Evolutionary conservation across 495 filamentous ascomycete species (phyloP).

Genomic region (Podospora sp.): DNA sequence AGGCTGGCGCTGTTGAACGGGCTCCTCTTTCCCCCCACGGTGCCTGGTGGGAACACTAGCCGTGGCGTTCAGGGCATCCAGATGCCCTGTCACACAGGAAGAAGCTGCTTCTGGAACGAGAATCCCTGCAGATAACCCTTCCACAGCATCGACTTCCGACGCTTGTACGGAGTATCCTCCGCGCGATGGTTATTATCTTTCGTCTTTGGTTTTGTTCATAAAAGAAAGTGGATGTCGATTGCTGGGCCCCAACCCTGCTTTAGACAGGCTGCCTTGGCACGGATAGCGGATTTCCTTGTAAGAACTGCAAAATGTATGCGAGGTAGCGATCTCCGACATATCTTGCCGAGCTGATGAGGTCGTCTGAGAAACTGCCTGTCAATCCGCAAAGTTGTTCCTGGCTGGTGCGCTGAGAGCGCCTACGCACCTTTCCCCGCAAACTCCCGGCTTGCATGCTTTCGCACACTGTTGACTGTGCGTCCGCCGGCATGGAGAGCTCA

Average conservation of each 20-base stretch:
- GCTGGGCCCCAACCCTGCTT: neutral
- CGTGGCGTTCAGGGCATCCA: neutral
- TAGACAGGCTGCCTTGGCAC: neutral
- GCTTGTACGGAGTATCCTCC: neutral
- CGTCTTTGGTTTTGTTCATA: neutral
- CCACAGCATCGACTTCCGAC: neutral
- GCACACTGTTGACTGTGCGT: conserved; percentile 11
- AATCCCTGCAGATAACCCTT: neutral
- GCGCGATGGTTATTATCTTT: neutral
- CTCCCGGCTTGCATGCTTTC: neutral
- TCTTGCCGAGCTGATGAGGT: neutral
- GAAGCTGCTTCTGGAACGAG: neutral
- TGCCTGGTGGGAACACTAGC: neutral
- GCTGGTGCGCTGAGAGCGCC: neutral
- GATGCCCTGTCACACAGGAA: neutral
- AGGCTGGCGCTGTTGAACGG: neutral
- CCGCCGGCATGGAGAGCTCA: conserved; percentile 6
- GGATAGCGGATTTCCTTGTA: neutral
- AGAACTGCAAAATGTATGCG: neutral
- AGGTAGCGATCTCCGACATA: neutral
- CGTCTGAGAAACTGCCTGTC: neutral
- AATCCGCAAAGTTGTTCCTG: neutral
- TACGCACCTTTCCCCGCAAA: conserved; percentile 11
- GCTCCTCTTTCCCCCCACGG: neutral
- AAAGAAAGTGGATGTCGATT: neutral